phyloP scores from a whole-genome alignment of 768 basidiomycete species.

The Calocybe indica region DNA sequence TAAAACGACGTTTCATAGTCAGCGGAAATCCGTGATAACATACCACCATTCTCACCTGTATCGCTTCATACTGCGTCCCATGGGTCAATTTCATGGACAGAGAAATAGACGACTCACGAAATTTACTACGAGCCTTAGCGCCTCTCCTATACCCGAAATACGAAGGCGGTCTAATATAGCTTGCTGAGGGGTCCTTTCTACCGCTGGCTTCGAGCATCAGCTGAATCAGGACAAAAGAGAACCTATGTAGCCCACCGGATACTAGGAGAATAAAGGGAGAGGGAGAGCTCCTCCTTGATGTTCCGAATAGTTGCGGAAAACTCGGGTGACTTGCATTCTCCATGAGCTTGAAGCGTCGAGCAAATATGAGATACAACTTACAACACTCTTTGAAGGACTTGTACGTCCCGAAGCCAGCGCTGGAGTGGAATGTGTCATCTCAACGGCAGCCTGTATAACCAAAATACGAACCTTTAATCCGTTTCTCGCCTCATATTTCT shows the following conservation, averaged over 20 bases:
- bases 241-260: not conserved
- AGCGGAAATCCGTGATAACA: too few relatives aligned
- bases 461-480: too few relatives aligned
- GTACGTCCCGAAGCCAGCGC: constrained; percentile 5
- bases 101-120: too few relatives aligned
- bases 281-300: constrained; percentile 3
- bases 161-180: too few relatives aligned
- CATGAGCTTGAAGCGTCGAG: not conserved
- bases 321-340: constrained; percentile 7
- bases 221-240: too few relatives aligned
- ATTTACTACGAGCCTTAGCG: too few relatives aligned
- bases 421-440: not conserved
- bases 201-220: not conserved
- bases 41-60: too few relatives aligned
- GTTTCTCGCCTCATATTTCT: constrained; percentile 1
- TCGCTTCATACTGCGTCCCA: too few relatives aligned
- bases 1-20: not conserved
- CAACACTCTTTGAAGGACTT: constrained; percentile 5
- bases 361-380: not conserved
- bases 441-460: too few relatives aligned
- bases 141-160: too few relatives aligned
- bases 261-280: constrained; percentile 7
- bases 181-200: too few relatives aligned
- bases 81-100: too few relatives aligned
- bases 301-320: constrained; percentile 8